These are phyloP conservation scores for Boechera retrofracta DNA, from an alignment of 345 rosid genomes.

Conservation along the genomic window DNA sequence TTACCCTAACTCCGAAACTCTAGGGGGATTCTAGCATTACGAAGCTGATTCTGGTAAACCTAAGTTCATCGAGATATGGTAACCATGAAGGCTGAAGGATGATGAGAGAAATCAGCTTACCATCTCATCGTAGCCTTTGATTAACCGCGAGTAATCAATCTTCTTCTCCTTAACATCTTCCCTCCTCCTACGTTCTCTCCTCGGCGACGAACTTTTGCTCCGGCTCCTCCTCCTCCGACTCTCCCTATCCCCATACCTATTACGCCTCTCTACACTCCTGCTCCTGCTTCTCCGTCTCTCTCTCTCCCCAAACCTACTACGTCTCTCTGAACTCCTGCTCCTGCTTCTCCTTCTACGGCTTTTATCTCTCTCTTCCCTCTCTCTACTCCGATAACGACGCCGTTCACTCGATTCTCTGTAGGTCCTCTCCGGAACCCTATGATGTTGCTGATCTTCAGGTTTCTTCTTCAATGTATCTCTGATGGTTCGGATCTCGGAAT, in stretches of 20 bases:
- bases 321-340: slow-evolving; percentile 51
- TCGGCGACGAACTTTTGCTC: slow-evolving; percentile 46
- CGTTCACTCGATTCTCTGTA: slow-evolving; percentile 41
- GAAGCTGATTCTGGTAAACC: slow-evolving; percentile 21
- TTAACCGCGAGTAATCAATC: slow-evolving; percentile 63
- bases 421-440: slow-evolving; percentile 49
- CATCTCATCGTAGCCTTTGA: slow-evolving; percentile 78
- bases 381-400: slow-evolving; percentile 42
- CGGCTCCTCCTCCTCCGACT: slow-evolving; percentile 41
- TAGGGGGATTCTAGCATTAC: neutral
- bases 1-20: slow-evolving; percentile 10
- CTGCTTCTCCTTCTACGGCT: slow-evolving; percentile 52
- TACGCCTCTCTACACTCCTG: slow-evolving; percentile 46
- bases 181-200: slow-evolving; percentile 40
- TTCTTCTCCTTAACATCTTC: slow-evolving; percentile 53
- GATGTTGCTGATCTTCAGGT: slow-evolving; percentile 34
- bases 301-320: slow-evolving; percentile 46
- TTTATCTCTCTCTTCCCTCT: slow-evolving; percentile 50
- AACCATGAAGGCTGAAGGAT: neutral
- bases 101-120: slow-evolving; percentile 44
- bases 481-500: slow-evolving; percentile 68
- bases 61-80: neutral
- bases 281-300: slow-evolving; percentile 45
- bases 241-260: slow-evolving; percentile 46
- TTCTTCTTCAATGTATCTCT: slow-evolving; percentile 73